Base-by-base conservation (phyloP, 805 yeast species). In the Pichia nanzhaoensis region DNA sequence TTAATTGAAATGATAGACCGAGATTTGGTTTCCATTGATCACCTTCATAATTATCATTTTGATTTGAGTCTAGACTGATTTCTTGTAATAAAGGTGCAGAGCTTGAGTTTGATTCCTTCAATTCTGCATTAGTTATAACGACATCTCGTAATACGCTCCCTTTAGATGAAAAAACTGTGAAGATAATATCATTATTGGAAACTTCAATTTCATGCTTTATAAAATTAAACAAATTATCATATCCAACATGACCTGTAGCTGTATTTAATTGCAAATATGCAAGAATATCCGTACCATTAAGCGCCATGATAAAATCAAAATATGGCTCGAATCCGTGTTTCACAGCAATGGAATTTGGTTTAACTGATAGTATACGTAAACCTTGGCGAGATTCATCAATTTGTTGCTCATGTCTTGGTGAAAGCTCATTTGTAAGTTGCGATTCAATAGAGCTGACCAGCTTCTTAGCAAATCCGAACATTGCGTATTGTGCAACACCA, bases 121-220 rank as follows among this genome's bases (percentile, higher is more conserved):
- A 55, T 35, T 57, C 64, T 4, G 44, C 19, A 17, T 57, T 53
- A 7, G 70, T 64, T 4, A 68, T 47, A 1, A 58, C 52, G 5
- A 74, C 64, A n/a, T 67, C 68, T 51, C 79, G 65, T 33, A 66
- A 56, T 7, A 71, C 57, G 1, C 89, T 89, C 19, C 97, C 97
- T 64, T 89, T 89, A 2, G 95, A 93, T 37, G 78, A 79, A 95
- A 96, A 90, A 2, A 87, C 78, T 41, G 75, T 79, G 36, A 90
- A 67, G 1, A 69, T 64, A 5, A 84, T 48, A 42, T 60, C 61
- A 8, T 57, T 50, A 24, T 53, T 55, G 14, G 48, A 34, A 10
- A 53, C 53, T 44, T 56, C 39, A 58, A 58, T 59, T 35, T 61
- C 65, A 31, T 58, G 53, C 5, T 55, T 44, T 18, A 63, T 41